These are phyloP conservation scores for Prunus fruticosa DNA, from an alignment of 306 rosid genomes.

Conservation along the genomic window DNA sequence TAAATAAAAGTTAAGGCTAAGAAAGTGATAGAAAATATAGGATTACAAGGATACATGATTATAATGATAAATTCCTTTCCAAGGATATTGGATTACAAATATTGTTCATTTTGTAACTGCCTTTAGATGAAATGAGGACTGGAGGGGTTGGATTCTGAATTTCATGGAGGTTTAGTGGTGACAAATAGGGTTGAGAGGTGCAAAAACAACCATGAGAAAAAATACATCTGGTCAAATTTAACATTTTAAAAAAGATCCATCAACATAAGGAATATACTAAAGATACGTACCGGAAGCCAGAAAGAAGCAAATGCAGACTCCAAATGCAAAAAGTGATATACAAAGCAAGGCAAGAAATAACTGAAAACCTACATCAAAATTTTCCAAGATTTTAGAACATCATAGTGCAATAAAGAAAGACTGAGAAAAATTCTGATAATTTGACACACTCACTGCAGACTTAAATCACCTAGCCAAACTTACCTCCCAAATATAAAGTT, in stretches of 20 bases:
- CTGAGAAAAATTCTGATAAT: not conserved
- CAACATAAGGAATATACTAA: not conserved
- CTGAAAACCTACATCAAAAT: conserved; percentile 45
- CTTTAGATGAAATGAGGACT: not conserved
- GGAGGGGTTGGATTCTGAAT: not conserved
- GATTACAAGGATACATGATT: not conserved
- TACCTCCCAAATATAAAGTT: conserved; percentile 79
- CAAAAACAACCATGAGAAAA: not conserved
- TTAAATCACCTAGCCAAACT: conserved; percentile 2
- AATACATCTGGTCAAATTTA: not conserved
- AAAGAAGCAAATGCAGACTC: conserved; percentile 21
- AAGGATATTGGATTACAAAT: not conserved
- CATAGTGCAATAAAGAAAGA: conserved; percentile 1
- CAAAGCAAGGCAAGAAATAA: conserved; percentile 54
- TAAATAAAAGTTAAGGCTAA: not conserved
- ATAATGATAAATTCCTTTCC: too few relatives aligned
- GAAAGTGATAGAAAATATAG: not conserved
- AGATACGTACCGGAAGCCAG: conserved; percentile 52
- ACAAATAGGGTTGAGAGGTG: not conserved
- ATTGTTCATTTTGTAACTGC: not conserved
- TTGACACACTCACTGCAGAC: not conserved
- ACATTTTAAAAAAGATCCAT: not conserved
- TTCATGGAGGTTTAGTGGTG: not conserved
- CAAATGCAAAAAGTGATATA: conserved; percentile 33
- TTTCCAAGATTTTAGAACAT: not conserved